phyloP scores from a whole-genome alignment of 495 filamentous ascomycete genomes.

The Hypoxylon lienhwacheense region DNA sequence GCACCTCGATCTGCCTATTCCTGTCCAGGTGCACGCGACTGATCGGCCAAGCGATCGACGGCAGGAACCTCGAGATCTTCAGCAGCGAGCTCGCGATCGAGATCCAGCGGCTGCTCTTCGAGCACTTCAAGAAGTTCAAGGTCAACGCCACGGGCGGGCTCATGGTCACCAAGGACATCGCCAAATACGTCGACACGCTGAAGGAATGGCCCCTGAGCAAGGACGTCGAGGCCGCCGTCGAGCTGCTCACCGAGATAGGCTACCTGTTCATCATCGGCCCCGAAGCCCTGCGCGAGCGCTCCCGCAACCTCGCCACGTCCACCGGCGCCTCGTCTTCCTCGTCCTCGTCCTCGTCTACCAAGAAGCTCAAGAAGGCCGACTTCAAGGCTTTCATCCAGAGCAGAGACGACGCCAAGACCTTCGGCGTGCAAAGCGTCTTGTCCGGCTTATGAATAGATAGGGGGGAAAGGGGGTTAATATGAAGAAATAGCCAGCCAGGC shows the following conservation, averaged over 20 bases:
- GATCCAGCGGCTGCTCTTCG: constrained; percentile 74
- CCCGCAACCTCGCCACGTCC: constrained; percentile 55
- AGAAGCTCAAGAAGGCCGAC: constrained; percentile 66
- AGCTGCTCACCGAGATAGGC: constrained; percentile 90
- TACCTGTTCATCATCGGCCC: constrained; percentile 93
- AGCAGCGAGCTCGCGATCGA: constrained; percentile 82
- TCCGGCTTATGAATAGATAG: constrained; percentile 43
- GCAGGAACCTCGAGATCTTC: constrained; percentile 74
- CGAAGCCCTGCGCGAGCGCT: constrained; percentile 80
- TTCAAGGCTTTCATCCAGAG: constrained; percentile 79
- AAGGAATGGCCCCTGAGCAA: constrained; percentile 75
- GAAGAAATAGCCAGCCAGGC: not conserved
- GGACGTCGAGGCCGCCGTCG: constrained; percentile 70
- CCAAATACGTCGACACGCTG: constrained; percentile 81
- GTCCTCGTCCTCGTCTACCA: constrained; percentile 14
- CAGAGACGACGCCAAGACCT: constrained; percentile 78
- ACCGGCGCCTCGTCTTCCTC: constrained; percentile 35
- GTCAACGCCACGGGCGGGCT: constrained; percentile 90
- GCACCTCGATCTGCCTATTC: constrained; percentile 75
- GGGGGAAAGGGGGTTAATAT: not conserved
- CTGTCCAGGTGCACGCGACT: constrained; percentile 64
- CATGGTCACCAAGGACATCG: constrained; percentile 95
- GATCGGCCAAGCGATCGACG: constrained; percentile 68
- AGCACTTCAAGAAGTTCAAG: constrained; percentile 91
- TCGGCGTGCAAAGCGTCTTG: constrained; percentile 80